A percentile compares a stretch with the other conserved stretches of the same genome.
Conservation (phyloP, 805 yeast species). For the Wickerhamiella alocasiicola region DNA sequence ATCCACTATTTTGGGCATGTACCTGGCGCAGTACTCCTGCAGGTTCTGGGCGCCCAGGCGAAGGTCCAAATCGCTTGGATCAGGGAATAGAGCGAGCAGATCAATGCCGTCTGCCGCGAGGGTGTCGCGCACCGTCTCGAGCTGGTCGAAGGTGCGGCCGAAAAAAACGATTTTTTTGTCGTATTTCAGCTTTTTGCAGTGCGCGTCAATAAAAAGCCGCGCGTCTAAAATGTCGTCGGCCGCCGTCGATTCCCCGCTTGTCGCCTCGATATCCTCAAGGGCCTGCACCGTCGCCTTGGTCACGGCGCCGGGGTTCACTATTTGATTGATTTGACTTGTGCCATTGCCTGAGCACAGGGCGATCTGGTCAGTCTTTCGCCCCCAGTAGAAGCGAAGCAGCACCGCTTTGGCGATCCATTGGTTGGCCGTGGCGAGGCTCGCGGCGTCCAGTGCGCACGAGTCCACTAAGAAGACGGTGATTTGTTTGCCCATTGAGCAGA, state of each 20-base stretch:
- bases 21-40: not conserved
- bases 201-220: slow-evolving; percentile 16
- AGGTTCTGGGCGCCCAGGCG: not conserved
- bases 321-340: not conserved
- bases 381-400: slow-evolving; percentile 8
- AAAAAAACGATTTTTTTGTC: not conserved
- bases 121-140: slow-evolving; percentile 6
- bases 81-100: not conserved
- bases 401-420: slow-evolving; percentile 10
- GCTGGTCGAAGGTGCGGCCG: slow-evolving; percentile 9
- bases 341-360: slow-evolving; percentile 11
- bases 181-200: slow-evolving; percentile 14
- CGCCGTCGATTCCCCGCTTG: not conserved
- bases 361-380: slow-evolving; percentile 12
- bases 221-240: slow-evolving; percentile 1
- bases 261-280: slow-evolving; percentile 12
- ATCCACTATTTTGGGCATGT: slow-evolving; percentile 1
- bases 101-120: not conserved
- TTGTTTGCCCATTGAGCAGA: slow-evolving; percentile 4
- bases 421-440: not conserved
- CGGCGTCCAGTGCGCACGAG: not conserved
- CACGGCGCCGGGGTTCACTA: not conserved
- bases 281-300: slow-evolving; percentile 28
- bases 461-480: slow-evolving; percentile 1
- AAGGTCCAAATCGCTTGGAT: not conserved